phyloP scores from a whole-genome alignment of 345 rosid species.

The Ailanthus altissimus region DNA sequence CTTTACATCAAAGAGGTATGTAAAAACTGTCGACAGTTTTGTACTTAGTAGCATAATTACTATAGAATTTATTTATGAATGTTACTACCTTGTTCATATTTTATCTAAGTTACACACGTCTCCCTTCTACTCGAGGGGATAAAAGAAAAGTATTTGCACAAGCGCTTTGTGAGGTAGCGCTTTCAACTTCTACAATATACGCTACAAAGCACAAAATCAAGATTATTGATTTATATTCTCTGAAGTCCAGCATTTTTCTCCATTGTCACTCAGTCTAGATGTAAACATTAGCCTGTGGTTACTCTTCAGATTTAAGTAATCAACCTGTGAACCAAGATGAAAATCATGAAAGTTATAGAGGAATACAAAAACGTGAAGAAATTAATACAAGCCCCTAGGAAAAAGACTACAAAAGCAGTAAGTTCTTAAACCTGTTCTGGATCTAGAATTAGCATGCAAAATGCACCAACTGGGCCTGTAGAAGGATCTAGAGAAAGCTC shows the following conservation, averaged over 20 bases:
- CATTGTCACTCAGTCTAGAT: slow-evolving; percentile 36
- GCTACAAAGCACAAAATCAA: slow-evolving; percentile 8
- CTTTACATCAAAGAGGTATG: slow-evolving; percentile 22
- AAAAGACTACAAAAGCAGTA: slow-evolving; percentile 1
- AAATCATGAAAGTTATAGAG: neutral
- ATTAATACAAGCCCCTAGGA: neutral
- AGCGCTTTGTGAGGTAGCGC: neutral
- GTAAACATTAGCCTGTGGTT: slow-evolving; percentile 62
- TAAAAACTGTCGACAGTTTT: neutral
- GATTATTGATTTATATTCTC: slow-evolving; percentile 60
- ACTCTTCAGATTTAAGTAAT: slow-evolving; percentile 85
- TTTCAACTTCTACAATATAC: neutral
- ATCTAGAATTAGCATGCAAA: slow-evolving; percentile 71
- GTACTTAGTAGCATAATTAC: neutral
- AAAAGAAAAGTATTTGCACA: neutral
- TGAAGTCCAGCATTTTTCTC: slow-evolving; percentile 62
- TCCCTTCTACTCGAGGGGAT: neutral
- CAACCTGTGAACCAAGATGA: slow-evolving; percentile 57
- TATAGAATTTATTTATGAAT: neutral
- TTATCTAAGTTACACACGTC: neutral
- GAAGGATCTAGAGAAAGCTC: slow-evolving; percentile 60
- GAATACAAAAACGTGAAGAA: neutral
- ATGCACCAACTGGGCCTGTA: slow-evolving; percentile 58
- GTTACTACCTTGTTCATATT: neutral
- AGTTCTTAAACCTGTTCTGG: slow-evolving; percentile 66